A percentile compares a stretch with the other conserved stretches of the same genome.
Evolutionary conservation across 1,139 yeast genomes (phyloP).

Genomic region (Hansenula lynferdii): DNA sequence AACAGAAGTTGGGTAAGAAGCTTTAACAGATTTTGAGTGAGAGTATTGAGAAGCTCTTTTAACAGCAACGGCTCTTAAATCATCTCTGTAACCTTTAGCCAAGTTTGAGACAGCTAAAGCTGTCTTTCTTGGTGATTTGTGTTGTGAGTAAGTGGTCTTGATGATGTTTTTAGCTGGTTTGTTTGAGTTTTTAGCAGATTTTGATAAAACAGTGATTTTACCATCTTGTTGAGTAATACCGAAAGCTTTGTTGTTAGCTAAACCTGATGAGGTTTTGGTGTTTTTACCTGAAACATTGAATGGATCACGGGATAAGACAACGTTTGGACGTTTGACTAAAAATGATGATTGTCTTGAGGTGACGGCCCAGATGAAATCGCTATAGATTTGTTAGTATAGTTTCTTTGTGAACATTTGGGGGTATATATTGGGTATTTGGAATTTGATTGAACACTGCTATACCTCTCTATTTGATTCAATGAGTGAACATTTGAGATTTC

Average conservation of each 20-base stretch:
- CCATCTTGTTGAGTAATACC: slow-evolving; percentile 37
- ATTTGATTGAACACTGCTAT: no score
- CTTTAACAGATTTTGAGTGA: slow-evolving; percentile 23
- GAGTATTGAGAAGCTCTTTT: slow-evolving; percentile 40
- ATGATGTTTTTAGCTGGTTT: slow-evolving; percentile 36
- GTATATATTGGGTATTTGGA: background rate
- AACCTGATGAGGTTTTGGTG: slow-evolving; percentile 41
- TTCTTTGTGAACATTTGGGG: background rate
- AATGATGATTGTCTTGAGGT: slow-evolving; percentile 40
- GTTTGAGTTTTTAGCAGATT: slow-evolving; percentile 35
- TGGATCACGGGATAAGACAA: slow-evolving; percentile 42
- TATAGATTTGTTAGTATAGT: slow-evolving; percentile 19
- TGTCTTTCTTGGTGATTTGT: slow-evolving; percentile 37
- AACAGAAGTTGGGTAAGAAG: background rate
- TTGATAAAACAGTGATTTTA: slow-evolving; percentile 35
- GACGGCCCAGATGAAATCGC: slow-evolving; percentile 47
- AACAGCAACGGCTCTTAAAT: slow-evolving; percentile 39
- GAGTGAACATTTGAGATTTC: no score
- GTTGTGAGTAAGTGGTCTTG: slow-evolving; percentile 33
- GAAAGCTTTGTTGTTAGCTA: slow-evolving; percentile 42
- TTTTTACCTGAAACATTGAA: slow-evolving; percentile 41
- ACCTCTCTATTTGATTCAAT: no score
- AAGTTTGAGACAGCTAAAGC: slow-evolving; percentile 41
- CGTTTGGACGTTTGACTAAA: slow-evolving; percentile 43
- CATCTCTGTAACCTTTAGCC: slow-evolving; percentile 42